Base-by-base conservation (phyloP, 805 yeast species). In the Candida parachauliodes region DNA sequence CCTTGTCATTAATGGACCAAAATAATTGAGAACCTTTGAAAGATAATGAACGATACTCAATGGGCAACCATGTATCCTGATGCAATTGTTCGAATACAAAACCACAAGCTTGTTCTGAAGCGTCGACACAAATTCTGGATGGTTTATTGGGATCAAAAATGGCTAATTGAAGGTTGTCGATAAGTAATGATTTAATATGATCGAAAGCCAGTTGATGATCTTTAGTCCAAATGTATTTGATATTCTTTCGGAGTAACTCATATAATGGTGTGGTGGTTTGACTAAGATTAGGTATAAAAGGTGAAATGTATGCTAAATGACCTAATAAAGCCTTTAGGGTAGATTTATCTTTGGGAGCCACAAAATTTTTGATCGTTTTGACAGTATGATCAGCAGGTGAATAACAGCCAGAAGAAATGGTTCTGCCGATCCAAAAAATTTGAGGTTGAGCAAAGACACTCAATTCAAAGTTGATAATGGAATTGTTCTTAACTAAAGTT, bases 71-170 rank as follows among this genome's bases (percentile, higher is more conserved):
- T 7, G n/a, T 3, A 11, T 5, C 12, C 3, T 30, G 14, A 11
- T 19, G 34, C 15, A 30, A 30, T 19, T 30, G 34, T 14, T 30
- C 25, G 6, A 30, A 30, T 8, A 30, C 34, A 19, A 18, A 30
- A 30, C 34, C 34, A 19, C 22, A 19, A 17, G 34, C 34, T 15
- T 11, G 8, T 10, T 19, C 12, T 10, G 22, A 15, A 30, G 34
- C 34, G 15, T 30, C 34, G 9, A 30, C 34, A 3, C n/a, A 21
- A 19, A 30, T 30, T 6, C 34, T 10, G 5, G 34, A 30, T 8
- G 34, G 25, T 19, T 4, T 16, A 4, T 17, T 4, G 8, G 34
- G 34, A 19, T 30, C 24, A 16, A 14, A 28, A 28, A 8, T n/a
- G 7, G 17, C 20, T 14, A 16, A 19, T n/a, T n/a, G 9, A 7